A percentile compares a stretch with the other conserved stretches of the same genome.
Conservation (phyloP, 441 rosid genomes). For the Isatis lusitanica region DNA sequence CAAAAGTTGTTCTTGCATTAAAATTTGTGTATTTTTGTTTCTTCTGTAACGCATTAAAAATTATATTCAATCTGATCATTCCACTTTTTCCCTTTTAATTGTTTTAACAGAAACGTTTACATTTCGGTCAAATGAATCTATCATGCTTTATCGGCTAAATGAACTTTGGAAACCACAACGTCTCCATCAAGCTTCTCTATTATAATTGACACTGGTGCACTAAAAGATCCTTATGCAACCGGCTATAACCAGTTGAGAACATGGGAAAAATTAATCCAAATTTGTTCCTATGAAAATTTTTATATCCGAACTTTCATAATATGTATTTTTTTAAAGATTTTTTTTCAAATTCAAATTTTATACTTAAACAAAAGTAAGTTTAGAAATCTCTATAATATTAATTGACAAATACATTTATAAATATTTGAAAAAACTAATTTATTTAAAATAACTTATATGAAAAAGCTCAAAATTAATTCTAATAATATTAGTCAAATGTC, state of each 20-base stretch:
- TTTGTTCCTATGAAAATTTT: too few relatives aligned
- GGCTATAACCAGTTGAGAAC: constrained; percentile 43
- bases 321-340: too few relatives aligned
- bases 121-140: constrained; percentile 25
- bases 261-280: too few relatives aligned
- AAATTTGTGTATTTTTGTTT: background rate
- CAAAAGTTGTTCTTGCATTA: background rate
- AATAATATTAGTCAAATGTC: too few relatives aligned
- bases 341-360: too few relatives aligned
- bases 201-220: constrained; percentile 29
- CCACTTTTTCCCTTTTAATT: background rate
- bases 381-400: too few relatives aligned
- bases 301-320: too few relatives aligned
- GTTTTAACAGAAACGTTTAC: background rate
- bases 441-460: too few relatives aligned
- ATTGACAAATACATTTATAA: too few relatives aligned
- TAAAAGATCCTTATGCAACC: constrained; percentile 33
- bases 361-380: too few relatives aligned
- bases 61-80: background rate
- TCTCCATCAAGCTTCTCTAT: constrained; percentile 1
- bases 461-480: too few relatives aligned
- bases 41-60: background rate
- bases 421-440: too few relatives aligned
- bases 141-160: background rate
- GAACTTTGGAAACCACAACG: background rate